Evolutionary conservation across 768 basidiomycete genomes (phyloP).

Genomic region (Tulasnella sp.): DNA sequence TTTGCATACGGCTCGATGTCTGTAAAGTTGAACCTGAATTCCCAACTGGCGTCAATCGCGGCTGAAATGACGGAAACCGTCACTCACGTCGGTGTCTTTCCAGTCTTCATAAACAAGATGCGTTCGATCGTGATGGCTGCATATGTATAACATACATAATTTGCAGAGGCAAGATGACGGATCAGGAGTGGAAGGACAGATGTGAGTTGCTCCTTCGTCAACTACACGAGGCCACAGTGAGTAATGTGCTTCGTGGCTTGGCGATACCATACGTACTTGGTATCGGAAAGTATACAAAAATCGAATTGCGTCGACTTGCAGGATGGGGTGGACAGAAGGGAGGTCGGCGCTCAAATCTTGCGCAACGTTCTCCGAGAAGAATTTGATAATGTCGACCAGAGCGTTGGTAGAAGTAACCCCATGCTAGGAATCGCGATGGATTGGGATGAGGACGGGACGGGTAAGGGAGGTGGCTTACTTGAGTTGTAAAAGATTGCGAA

Average conservation of each 20-base stretch:
- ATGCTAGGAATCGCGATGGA: constrained; percentile 38
- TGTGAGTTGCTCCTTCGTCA: constrained; percentile 87
- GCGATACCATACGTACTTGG: constrained; percentile 42
- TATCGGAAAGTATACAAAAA: constrained; percentile 93
- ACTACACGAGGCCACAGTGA: constrained; percentile 30
- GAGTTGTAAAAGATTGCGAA: constrained; percentile 71
- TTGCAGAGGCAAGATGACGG: constrained; percentile 65
- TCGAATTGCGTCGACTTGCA: constrained; percentile 93
- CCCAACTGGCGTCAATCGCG: not conserved
- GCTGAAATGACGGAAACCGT: not conserved
- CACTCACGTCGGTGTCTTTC: constrained; percentile 57
- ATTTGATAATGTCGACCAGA: constrained; percentile 85
- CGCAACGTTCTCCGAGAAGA: constrained; percentile 87
- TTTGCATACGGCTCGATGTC: constrained; percentile 80
- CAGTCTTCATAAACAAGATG: constrained; percentile 79
- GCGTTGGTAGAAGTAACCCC: constrained; percentile 90
- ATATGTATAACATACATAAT: constrained; percentile 91
- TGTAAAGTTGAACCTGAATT: constrained; percentile 63
- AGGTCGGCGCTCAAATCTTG: constrained; percentile 65
- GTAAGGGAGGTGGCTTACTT: constrained; percentile 49
- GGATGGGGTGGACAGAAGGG: constrained; percentile 67
- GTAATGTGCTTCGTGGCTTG: not conserved
- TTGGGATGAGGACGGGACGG: too few species aligned
- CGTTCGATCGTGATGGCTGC: constrained; percentile 98
- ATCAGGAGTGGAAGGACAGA: constrained; percentile 80